These are phyloP conservation scores for Forsythia suspensa DNA, from an alignment of 257 asterid genomes.

Conservation along the genomic window DNA sequence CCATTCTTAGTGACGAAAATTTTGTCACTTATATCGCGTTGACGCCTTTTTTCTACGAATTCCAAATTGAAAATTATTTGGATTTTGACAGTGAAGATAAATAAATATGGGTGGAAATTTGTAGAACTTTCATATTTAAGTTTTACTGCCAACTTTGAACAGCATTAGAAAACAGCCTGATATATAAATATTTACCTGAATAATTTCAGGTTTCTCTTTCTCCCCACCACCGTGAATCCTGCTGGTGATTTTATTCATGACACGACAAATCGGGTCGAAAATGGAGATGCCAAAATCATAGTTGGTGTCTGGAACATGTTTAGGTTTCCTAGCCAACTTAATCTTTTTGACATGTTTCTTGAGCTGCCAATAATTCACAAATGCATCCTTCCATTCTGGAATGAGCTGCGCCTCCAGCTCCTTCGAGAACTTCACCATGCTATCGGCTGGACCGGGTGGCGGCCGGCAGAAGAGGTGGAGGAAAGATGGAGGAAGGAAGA, in stretches of 20 bases:
- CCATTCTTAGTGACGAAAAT: too few relatives aligned
- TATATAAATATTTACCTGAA: slow-evolving; percentile 35
- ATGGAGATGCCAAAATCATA: slow-evolving; percentile 51
- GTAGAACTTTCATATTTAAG: too few relatives aligned
- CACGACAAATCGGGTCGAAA: slow-evolving; percentile 49
- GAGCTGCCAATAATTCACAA: slow-evolving; percentile 76
- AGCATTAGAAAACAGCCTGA: too few relatives aligned
- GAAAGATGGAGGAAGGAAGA: slow-evolving; percentile 1
- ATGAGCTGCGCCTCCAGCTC: slow-evolving; percentile 84
- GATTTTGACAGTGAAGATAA: too few relatives aligned
- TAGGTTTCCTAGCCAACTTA: slow-evolving; percentile 48
- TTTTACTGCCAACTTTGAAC: too few relatives aligned
- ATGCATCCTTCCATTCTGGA: slow-evolving; percentile 90
- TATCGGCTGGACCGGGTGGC: background rate
- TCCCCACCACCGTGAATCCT: slow-evolving; percentile 4
- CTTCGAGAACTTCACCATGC: slow-evolving; percentile 85
- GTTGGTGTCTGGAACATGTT: slow-evolving; percentile 26
- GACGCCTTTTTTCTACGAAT: too few relatives aligned
- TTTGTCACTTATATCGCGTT: too few relatives aligned
- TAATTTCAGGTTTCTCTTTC: slow-evolving; percentile 26
- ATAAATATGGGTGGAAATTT: too few relatives aligned
- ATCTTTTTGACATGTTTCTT: slow-evolving; percentile 73
- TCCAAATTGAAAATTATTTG: too few relatives aligned
- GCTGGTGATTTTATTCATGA: slow-evolving; percentile 24
- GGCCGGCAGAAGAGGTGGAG: background rate